Evolutionary conservation across 139 green algal genomes (phyloP), one percentile per base, ranked within the genome.

Genomic region (Asterochloris sp.): DNA sequence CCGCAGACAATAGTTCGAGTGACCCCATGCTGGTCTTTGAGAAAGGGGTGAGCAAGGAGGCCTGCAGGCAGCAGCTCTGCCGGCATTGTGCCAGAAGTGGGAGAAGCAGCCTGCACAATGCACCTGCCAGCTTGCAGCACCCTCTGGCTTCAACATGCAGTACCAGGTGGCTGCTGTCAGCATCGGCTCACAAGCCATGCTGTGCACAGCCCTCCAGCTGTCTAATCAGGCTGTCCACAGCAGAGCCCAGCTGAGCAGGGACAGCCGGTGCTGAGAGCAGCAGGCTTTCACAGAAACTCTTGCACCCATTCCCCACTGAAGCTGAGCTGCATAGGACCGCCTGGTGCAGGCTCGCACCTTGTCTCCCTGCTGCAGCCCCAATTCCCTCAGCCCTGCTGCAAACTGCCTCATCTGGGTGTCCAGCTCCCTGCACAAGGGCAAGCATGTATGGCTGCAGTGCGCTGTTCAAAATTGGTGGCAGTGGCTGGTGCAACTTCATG

Each of bases 361-460:
- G 79, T 91, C 84, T 1, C 79, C 79, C 10, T 78, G 54, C 19
- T 74, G 23, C 21, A 95, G 67, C 0, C 91, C 91, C 77, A 94
- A 83, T 10, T 71, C 28, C 26, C 83, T 69, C 64, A 96, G 86
- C 0, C 91, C 91, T 11, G 89, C 88, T 11, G 89, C 90, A 83
- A 89, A 90, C 62, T 90, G 62, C 0, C 76, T 76, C 21, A 96
- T 93, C 12, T 62, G 17, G 14, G 80, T 47, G 28, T 91, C 38
- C 69, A 92, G 76, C 85, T 93, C 76, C 76, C 87, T 90, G 88
- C 79, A 85, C 19, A 17, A 79, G 27, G 8, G 1, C 23, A 14
- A 73, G 26, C 54, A 38, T 69, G 17, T 21, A 10, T 60, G 19
- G 67, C 21, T 71, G 19, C 11, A 80, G 24, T 8, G 23, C 54